phyloP scores from a whole-genome alignment of 768 basidiomycete species.

The Suillus alpinus region DNA sequence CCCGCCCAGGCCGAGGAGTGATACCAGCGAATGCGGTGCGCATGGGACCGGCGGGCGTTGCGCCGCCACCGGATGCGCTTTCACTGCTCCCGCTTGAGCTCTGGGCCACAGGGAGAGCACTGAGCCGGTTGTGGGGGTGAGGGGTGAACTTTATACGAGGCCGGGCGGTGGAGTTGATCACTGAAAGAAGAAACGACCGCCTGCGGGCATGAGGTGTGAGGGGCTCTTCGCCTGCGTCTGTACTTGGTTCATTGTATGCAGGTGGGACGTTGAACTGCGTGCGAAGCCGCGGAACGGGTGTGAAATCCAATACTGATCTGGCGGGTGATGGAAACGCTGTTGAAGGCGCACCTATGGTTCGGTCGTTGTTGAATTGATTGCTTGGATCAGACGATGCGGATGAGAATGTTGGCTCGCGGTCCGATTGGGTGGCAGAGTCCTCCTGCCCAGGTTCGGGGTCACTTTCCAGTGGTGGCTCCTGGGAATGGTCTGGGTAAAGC shows the following conservation, averaged over 20 bases:
- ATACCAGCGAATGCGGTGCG: constrained; percentile 59
- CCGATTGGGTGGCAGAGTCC: constrained; percentile 26
- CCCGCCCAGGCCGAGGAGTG: constrained; percentile 58
- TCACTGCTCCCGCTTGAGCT: constrained; percentile 28
- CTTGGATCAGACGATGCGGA: constrained; percentile 52
- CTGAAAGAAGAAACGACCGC: constrained; percentile 77
- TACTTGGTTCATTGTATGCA: constrained; percentile 38
- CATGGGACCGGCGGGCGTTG: constrained; percentile 35
- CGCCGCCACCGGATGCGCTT: constrained; percentile 29
- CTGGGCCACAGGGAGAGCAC: constrained; percentile 59
- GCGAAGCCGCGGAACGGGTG: constrained; percentile 60
- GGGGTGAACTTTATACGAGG: constrained; percentile 57
- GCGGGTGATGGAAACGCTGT: constrained; percentile 53
- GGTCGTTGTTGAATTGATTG: constrained; percentile 26
- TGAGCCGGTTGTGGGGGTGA: constrained; percentile 47
- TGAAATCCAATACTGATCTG: constrained; percentile 50
- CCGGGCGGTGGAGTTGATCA: constrained; percentile 79
- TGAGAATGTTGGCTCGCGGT: constrained; percentile 66
- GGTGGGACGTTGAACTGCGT: constrained; percentile 58
- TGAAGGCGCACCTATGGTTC: constrained; percentile 32
- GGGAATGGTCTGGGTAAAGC: neutral
- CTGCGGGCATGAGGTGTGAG: constrained; percentile 72
- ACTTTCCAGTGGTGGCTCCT: constrained; percentile 16
- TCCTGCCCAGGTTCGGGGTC: constrained; percentile 20
- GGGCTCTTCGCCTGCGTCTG: constrained; percentile 34